A percentile compares a stretch with the other conserved stretches of the same genome.
phyloP scores from a whole-genome alignment of 192 early-diverging fungal genomes.

The Coemansia sp. region DNA sequence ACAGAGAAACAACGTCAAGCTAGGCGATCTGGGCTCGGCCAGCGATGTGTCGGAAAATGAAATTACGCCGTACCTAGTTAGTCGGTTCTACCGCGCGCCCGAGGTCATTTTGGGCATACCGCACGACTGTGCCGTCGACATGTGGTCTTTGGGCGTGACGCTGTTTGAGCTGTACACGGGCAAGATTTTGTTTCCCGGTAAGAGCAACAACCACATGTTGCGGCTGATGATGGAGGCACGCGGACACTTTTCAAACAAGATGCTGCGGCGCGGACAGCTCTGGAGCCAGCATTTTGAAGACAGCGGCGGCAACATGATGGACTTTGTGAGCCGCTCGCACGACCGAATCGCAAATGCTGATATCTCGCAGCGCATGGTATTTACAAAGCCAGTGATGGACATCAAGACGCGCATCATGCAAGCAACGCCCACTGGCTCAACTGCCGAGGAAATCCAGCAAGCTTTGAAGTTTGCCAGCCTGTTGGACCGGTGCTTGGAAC shows the following conservation, averaged over 20 bases:
- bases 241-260: constrained; percentile 80
- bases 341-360: constrained; percentile 66
- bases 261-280: constrained; percentile 83
- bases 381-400: constrained; percentile 68
- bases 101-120: constrained; percentile 92
- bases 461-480: constrained; percentile 75
- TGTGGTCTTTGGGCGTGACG: constrained; percentile 95
- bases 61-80: constrained; percentile 94
- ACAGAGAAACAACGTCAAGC: constrained; percentile 73
- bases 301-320: constrained; percentile 45
- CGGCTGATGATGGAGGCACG: constrained; percentile 89
- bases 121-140: constrained; percentile 85
- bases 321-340: constrained; percentile 30
- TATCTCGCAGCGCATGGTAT: constrained; percentile 62
- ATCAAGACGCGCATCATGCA: constrained; percentile 65
- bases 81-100: constrained; percentile 93
- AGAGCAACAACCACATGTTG: constrained; percentile 96
- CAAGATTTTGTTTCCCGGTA: constrained; percentile 90
- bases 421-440: constrained; percentile 47
- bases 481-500: constrained; percentile 75
- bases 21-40: constrained; percentile 94
- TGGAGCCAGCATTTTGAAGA: constrained; percentile 86
- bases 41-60: constrained; percentile 85
- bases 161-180: constrained; percentile 95
- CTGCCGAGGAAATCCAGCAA: constrained; percentile 40